Base-by-base conservation (phyloP, 2,329 filamentous ascomycete genomes). In the Fragosphaeria purpurea region DNA sequence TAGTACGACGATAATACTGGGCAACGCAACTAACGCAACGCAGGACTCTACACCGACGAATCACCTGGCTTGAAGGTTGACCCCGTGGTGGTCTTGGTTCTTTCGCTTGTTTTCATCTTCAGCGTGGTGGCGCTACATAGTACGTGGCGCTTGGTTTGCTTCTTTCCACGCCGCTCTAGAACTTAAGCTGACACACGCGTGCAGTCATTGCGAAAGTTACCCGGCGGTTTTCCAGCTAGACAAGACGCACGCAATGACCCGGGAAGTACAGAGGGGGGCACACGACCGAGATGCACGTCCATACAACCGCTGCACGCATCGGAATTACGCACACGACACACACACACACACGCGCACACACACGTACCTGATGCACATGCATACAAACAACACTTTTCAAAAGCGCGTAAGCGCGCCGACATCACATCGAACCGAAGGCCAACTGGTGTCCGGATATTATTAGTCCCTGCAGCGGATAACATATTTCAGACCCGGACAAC, bases 71-170 rank as follows among this genome's bases (percentile, higher is more conserved):
- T 98, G 63, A 95, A 96, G 76, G 93, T 98, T 58, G 93, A 98
- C 69, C 93, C 93, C 30, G 93, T 98, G 53, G 90, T 98, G 58
- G 91, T 98, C 57, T 79, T 98, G 64, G 93, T 96, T 60, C 78
- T 98, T 61, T 95, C 88, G 64, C 81, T 98, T 62, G 93, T 95
- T 56, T 98, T 98, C 72, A 98, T 98, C 71, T 96, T 98, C 75
- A 93, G 86, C 65, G 93, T 98, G 65, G 93, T 98, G 64, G 90
- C 89, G 60, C 78, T 98, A 65, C 93, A 98, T 74, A 89, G 93
- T 97, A 82, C 61, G 88, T 76, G n/a, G 7, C 13, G 31, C 39
- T 4, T 4, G 8, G 4, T 13, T 32, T 9, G 30, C 31, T 1
- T 9, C 38, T 4, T 12, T 7, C 22, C 22, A 22, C 22, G 22